A percentile compares a stretch with the other conserved stretches of the same genome.
These are phyloP conservation scores for Anthracocystis panici-leucophaei DNA, from an alignment of 1,284 basidiomycete genomes.

Conservation along the genomic window DNA sequence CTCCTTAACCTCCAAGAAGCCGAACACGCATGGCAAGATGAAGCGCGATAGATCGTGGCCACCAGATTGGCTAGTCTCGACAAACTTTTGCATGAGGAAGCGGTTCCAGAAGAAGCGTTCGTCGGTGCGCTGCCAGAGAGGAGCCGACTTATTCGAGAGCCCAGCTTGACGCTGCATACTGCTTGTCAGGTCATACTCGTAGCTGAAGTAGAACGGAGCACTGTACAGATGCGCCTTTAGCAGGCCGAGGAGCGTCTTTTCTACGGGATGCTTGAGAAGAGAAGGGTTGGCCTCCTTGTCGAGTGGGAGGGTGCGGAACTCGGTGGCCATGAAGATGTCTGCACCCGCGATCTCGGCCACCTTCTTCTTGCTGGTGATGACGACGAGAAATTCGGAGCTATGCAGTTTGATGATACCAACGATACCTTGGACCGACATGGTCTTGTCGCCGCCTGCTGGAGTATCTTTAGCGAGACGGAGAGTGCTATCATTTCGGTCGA, in stretches of 20 bases:
- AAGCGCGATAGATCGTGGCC: conserved; percentile 79
- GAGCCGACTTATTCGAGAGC: conserved; percentile 72
- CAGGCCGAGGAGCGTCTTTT: conserved; percentile 86
- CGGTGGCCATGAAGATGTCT: conserved; percentile 87
- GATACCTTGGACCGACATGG: conserved; percentile 57
- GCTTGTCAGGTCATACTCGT: conserved; percentile 89
- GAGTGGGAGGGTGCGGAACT: conserved; percentile 91
- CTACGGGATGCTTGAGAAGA: conserved; percentile 80
- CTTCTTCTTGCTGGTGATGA: conserved; percentile 85
- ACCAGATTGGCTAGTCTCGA: conserved; percentile 35
- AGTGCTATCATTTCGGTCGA: conserved; percentile 43
- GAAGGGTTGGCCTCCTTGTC: conserved; percentile 76
- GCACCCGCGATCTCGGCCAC: conserved; percentile 84
- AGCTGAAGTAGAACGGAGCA: conserved; percentile 89
- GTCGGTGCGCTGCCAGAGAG: conserved; percentile 81
- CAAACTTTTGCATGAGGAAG: conserved; percentile 71
- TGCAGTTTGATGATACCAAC: conserved; percentile 64
- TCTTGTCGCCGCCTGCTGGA: conserved; percentile 36
- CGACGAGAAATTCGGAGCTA: conserved; percentile 82
- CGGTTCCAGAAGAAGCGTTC: conserved; percentile 99
- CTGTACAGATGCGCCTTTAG: conserved; percentile 85
- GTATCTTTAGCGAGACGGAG: conserved; percentile 34
- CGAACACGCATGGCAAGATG: conserved; percentile 78
- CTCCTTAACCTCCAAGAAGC: conserved; percentile 83
- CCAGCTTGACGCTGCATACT: conserved; percentile 85